These are phyloP conservation scores for Hypoxylon rickii DNA, from an alignment of 495 filamentous ascomycete genomes.

Conservation along the genomic window DNA sequence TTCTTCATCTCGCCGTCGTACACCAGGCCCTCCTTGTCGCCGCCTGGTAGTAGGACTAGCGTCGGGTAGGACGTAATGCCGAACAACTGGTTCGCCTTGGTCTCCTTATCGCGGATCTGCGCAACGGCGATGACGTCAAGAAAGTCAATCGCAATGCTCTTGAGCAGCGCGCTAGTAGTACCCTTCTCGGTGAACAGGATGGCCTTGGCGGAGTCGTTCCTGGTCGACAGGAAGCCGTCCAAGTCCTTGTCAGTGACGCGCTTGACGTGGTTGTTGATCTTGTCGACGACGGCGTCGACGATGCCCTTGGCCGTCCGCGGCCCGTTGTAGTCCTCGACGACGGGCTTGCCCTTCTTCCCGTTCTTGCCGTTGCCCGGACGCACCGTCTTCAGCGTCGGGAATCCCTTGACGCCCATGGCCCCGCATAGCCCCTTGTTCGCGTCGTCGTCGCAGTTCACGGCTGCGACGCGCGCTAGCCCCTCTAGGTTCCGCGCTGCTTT, in stretches of 20 bases:
- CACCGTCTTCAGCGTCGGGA: conserved; percentile 95
- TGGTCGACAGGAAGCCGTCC: conserved; percentile 72
- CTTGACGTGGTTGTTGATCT: conserved; percentile 91
- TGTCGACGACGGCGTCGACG: conserved; percentile 79
- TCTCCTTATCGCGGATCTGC: conserved; percentile 85
- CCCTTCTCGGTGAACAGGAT: conserved; percentile 96
- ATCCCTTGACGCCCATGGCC: conserved; percentile 88
- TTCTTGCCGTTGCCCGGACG: conserved; percentile 77
- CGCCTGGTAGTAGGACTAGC: conserved; percentile 78
- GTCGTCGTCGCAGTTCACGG: conserved; percentile 95
- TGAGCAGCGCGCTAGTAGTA: conserved; percentile 78
- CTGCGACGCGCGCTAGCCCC: conserved; percentile 90
- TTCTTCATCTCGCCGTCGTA: conserved; percentile 91
- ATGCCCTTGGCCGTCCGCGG: conserved; percentile 81
- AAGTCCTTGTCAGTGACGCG: conserved; percentile 78
- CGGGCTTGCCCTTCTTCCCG: conserved; percentile 75
- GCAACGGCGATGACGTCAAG: conserved; percentile 79
- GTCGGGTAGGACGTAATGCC: conserved; percentile 78
- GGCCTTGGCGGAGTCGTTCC: conserved; percentile 78
- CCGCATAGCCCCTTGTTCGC: conserved; percentile 89
- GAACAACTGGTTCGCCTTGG: conserved; percentile 70
- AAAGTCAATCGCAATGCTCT: conserved; percentile 88
- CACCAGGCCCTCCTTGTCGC: conserved; percentile 66
- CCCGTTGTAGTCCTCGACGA: conserved; percentile 92
- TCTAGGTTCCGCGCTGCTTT: conserved; percentile 87